phyloP scores from a whole-genome alignment of 345 rosid genomes.

The Sisymbrium irio region DNA sequence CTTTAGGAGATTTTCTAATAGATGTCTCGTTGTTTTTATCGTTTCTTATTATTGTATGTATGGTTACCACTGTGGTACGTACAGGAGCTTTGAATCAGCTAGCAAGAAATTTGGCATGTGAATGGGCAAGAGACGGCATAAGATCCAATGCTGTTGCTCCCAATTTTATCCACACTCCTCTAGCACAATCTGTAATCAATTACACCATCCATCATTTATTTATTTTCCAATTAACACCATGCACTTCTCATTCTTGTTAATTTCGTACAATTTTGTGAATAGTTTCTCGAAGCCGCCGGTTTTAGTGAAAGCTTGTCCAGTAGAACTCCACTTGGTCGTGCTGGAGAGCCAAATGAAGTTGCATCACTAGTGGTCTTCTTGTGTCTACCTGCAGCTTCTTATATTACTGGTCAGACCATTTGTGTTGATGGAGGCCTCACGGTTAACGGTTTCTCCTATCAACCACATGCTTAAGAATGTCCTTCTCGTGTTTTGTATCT shows the following conservation, averaged over 20 bases:
- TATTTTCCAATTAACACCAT: background rate
- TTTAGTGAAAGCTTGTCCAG: background rate
- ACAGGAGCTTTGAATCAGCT: constrained; percentile 14
- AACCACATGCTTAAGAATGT: background rate
- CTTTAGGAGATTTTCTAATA: no score
- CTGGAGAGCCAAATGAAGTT: constrained; percentile 13
- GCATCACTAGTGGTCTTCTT: constrained; percentile 15
- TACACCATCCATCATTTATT: background rate
- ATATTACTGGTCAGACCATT: constrained; percentile 28
- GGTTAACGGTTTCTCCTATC: constrained; percentile 13
- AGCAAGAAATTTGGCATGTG: constrained; percentile 18
- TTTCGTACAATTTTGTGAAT: background rate
- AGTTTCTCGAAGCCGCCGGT: background rate
- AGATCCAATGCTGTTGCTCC: constrained; percentile 18
- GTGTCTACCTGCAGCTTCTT: constrained; percentile 17
- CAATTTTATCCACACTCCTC: background rate
- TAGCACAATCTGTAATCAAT: background rate
- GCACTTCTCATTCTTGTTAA: background rate
- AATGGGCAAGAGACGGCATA: constrained; percentile 25
- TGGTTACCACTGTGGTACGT: no score
- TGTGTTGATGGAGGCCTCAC: constrained; percentile 29
- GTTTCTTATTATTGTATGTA: no score
- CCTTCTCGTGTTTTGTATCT: no score
- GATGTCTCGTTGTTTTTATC: no score
- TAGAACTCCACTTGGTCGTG: constrained; percentile 23